These are phyloP conservation scores for Terana coerulea DNA, from an alignment of 768 basidiomycete genomes.

Conservation along the genomic window DNA sequence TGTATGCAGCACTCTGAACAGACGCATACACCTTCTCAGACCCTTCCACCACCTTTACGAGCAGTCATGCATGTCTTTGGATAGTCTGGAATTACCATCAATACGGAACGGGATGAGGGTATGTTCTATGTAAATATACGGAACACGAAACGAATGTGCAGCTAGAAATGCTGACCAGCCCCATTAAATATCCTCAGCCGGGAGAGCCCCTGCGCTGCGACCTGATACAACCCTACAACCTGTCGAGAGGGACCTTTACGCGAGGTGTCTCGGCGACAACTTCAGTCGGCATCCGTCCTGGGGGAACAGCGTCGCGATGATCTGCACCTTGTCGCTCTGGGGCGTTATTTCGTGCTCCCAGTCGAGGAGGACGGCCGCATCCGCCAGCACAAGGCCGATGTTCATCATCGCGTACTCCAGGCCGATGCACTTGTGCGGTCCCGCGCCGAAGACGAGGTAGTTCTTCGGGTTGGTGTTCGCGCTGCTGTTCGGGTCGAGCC, in stretches of 20 bases:
- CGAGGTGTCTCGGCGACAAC: conserved; percentile 32
- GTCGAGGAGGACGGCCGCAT: conserved; percentile 75
- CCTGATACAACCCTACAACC: neutral
- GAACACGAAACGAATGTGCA: neutral
- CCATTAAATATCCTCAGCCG: neutral
- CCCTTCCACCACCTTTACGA: too few species aligned
- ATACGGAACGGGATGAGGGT: conserved; percentile 4
- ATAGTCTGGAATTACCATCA: conserved; percentile 3
- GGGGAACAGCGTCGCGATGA: conserved; percentile 97
- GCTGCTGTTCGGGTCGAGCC: conserved; percentile 76
- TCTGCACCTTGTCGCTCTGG: conserved; percentile 78
- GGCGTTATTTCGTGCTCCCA: conserved; percentile 87
- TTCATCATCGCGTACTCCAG: conserved; percentile 92
- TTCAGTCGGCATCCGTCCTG: conserved; percentile 85
- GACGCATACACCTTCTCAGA: too few species aligned
- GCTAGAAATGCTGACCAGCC: neutral
- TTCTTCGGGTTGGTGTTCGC: conserved; percentile 89
- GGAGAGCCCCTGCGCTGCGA: neutral
- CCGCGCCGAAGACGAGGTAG: conserved; percentile 93
- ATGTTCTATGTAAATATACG: conserved; percentile 2
- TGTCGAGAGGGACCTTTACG: neutral
- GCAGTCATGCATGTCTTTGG: too few species aligned
- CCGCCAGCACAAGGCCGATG: conserved; percentile 80
- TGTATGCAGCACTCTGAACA: too few species aligned
- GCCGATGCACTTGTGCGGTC: conserved; percentile 91